Evolutionary conservation across 1,284 basidiomycete genomes (phyloP).

Genomic region (Ustilago tritici): DNA sequence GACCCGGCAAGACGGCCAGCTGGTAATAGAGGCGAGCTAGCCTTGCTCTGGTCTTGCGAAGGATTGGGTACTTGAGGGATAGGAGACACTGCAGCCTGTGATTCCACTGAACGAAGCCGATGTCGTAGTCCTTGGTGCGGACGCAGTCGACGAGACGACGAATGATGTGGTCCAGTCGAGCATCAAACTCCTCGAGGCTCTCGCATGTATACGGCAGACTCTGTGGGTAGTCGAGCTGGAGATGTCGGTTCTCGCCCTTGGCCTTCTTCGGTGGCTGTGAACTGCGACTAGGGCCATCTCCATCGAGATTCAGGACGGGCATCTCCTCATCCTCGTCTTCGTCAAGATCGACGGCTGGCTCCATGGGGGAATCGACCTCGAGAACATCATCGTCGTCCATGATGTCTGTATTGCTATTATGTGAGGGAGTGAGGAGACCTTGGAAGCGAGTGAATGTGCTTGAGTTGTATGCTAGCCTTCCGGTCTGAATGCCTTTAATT

Average conservation of each 20-base stretch:
- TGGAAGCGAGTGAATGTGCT: neutral
- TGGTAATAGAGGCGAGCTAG: slow-evolving; percentile 87
- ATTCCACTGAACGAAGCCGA: slow-evolving; percentile 74
- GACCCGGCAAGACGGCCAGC: slow-evolving; percentile 79
- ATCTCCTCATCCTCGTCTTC: slow-evolving; percentile 54
- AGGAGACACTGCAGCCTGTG: slow-evolving; percentile 66
- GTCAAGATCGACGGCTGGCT: slow-evolving; percentile 54
- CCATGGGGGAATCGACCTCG: slow-evolving; percentile 58
- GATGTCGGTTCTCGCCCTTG: slow-evolving; percentile 40
- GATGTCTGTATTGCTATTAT: slow-evolving; percentile 15
- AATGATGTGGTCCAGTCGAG: slow-evolving; percentile 82
- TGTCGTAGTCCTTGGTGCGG: slow-evolving; percentile 77
- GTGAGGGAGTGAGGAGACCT: neutral
- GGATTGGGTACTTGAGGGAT: slow-evolving; percentile 68
- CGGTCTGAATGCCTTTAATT: neutral
- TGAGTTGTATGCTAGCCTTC: neutral
- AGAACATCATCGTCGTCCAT: slow-evolving; percentile 60
- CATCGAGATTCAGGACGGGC: slow-evolving; percentile 41
- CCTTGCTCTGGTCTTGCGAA: slow-evolving; percentile 76
- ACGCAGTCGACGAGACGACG: slow-evolving; percentile 81
- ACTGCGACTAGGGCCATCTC: slow-evolving; percentile 9
- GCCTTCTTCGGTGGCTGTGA: slow-evolving; percentile 32
- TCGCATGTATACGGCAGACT: slow-evolving; percentile 84
- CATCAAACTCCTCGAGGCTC: slow-evolving; percentile 82
- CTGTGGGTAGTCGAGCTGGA: slow-evolving; percentile 64